Conservation (phyloP, 306 rosid species). For the Fagus crenata region DNA sequence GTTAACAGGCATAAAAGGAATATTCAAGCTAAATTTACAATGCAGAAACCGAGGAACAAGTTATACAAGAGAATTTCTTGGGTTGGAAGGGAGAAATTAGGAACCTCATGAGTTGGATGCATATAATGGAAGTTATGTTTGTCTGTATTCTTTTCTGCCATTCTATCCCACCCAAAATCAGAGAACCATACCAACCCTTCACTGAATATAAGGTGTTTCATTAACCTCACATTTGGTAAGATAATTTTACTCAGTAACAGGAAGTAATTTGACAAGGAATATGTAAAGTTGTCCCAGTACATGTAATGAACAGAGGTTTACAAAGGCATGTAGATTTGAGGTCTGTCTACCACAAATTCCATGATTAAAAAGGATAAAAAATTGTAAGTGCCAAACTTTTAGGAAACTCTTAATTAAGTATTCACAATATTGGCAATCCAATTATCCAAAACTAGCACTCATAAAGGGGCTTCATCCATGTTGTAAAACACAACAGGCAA, state of each 20-base stretch:
- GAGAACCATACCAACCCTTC: background rate
- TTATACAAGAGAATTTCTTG: background rate
- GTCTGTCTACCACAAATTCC: background rate
- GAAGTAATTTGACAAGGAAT: background rate
- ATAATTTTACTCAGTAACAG: background rate
- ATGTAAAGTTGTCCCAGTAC: background rate
- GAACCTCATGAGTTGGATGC: background rate
- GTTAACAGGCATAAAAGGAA: constrained; percentile 15
- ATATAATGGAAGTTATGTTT: too few relatives aligned
- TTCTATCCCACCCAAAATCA: background rate
- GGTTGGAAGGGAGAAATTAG: background rate
- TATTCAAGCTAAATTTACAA: constrained; percentile 17
- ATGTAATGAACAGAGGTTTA: background rate
- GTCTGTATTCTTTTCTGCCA: too few relatives aligned
- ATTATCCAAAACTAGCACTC: background rate
- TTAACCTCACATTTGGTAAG: too few relatives aligned
- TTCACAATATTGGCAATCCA: background rate
- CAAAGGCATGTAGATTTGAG: background rate
- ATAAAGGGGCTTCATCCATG: background rate
- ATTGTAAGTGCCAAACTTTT: background rate
- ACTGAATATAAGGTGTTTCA: background rate
- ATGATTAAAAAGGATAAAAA: background rate
- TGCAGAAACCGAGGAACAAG: background rate
- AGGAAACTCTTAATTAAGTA: background rate
- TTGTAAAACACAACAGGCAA: background rate